Percentiles rank a stretch among this genome's conserved stretches.
Evolutionary conservation across 169 alveolate genomes (phyloP).

Genomic region (Ophryocystis elektroscirrha): DNA sequence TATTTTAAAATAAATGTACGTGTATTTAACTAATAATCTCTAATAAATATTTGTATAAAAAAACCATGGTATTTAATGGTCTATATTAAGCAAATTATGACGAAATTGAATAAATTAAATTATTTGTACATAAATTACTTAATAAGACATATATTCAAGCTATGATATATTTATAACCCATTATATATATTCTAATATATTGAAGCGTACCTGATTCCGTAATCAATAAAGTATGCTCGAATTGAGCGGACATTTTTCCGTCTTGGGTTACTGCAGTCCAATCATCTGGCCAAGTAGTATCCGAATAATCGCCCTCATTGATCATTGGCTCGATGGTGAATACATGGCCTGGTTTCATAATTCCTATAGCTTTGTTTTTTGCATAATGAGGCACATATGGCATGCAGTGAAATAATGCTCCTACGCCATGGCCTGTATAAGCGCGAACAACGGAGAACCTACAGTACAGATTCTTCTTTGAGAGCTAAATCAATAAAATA

Average conservation of each 20-base stretch:
- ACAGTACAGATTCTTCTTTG: background rate
- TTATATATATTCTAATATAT: no score
- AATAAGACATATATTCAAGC: no score
- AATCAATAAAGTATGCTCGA: conserved; percentile 87
- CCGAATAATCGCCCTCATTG: conserved; percentile 73
- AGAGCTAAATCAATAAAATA: background rate
- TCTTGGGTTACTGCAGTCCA: conserved; percentile 92
- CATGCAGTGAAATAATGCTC: conserved; percentile 78
- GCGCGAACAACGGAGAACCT: conserved; percentile 59
- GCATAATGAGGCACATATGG: conserved; percentile 91
- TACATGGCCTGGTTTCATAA: conserved; percentile 60
- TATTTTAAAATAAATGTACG: no score
- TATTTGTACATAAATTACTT: no score
- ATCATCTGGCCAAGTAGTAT: conserved; percentile 84
- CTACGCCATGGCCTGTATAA: conserved; percentile 96
- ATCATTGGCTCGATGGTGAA: conserved; percentile 99
- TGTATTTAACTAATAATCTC: no score
- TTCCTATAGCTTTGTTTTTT: conserved; percentile 90
- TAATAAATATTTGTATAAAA: no score
- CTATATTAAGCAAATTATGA: no score
- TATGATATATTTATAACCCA: no score
- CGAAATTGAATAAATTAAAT: no score
- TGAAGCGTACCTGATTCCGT: no score
- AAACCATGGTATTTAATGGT: no score
- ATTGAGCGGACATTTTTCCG: conserved; percentile 73